Conservation (phyloP, 139 green algal species). For the Coelastrella sp. region DNA sequence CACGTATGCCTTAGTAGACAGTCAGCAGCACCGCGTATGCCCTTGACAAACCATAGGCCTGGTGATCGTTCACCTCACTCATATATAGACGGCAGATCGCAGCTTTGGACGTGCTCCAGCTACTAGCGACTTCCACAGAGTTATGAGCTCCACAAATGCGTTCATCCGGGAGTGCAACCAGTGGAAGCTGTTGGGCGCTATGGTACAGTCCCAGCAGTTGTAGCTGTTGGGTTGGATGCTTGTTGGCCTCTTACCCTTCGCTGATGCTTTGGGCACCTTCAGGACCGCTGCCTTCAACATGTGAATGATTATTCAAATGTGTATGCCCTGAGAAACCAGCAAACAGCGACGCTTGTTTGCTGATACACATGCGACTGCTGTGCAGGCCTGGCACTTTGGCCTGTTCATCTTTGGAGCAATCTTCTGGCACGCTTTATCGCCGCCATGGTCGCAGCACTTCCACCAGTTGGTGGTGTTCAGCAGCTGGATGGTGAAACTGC, state of each 20-base stretch:
- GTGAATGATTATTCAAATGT: no score
- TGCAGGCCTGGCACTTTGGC: constrained; percentile 13
- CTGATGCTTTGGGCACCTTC: no score
- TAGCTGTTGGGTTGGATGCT: no score
- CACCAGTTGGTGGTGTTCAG: not conserved
- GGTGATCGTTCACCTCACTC: not conserved
- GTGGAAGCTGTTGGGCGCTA: constrained; percentile 28
- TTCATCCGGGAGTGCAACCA: constrained; percentile 31
- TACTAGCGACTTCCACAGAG: not conserved
- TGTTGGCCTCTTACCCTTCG: no score
- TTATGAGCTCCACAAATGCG: not conserved
- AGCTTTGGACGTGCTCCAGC: not conserved
- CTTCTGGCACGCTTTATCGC: not conserved
- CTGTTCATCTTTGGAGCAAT: constrained; percentile 6
- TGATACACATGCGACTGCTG: not conserved
- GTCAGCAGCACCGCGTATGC: no score
- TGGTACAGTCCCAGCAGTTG: not conserved
- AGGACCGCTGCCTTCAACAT: no score
- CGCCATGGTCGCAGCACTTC: constrained; percentile 29
- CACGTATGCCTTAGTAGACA: no score
- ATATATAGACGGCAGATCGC: not conserved
- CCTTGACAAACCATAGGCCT: not conserved
- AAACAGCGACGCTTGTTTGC: no score
- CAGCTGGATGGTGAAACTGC: constrained; percentile 7
- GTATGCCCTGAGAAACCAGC: no score